Base-by-base conservation (phyloP, 2,329 filamentous ascomycete species). In the Cladophialophora exuberans region DNA sequence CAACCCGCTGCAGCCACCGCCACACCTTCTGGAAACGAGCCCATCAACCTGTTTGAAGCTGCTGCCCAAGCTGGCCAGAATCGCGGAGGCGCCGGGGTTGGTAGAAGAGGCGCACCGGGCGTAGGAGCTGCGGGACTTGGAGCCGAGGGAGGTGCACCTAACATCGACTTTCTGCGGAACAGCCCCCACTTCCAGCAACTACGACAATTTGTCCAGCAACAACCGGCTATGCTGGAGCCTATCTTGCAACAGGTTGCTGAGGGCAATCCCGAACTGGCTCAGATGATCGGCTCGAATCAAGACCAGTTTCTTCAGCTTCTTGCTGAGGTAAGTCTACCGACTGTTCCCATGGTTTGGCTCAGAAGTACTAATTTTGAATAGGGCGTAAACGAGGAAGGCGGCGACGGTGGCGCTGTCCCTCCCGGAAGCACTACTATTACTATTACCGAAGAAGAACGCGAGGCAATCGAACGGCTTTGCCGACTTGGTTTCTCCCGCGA, bases 181-280 rank as follows among this genome's bases (percentile, higher is more conserved):
- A 97, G 97, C 72, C 87, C 92, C 20, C 93, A 97, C 73, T 99
- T 99, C 77, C 94, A 97, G 76, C 94, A 99, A 76, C 83, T 99
- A 57, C 88, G 94, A 61, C 92, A 97, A 75, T 87, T 99, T 18
- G 93, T 99, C 39, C 94, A 99, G 76, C 92, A 97, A 73, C 90
- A 97, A 72, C 94, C 94, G 15, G 89, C 94, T 71, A 99, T 99
- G 94, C 86, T 99, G 18, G 94, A 99, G 78, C 93, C 94, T 5
- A 97, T 99, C 64, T 80, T 99, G 53, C 93, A 97, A 74, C 92
- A 97, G 74, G 90, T 99, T 31, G 92, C 90, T 30, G 88, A 90
- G 18, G 93, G 93, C 22, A 99, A 99, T 76, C 94, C 94, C 15
- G 89, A 96, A 70, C 84, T 99, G 52, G 94, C 94, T 6, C 87